phyloP scores from a whole-genome alignment of 1,284 basidiomycete genomes.

The Chalciporus piperatoides region DNA sequence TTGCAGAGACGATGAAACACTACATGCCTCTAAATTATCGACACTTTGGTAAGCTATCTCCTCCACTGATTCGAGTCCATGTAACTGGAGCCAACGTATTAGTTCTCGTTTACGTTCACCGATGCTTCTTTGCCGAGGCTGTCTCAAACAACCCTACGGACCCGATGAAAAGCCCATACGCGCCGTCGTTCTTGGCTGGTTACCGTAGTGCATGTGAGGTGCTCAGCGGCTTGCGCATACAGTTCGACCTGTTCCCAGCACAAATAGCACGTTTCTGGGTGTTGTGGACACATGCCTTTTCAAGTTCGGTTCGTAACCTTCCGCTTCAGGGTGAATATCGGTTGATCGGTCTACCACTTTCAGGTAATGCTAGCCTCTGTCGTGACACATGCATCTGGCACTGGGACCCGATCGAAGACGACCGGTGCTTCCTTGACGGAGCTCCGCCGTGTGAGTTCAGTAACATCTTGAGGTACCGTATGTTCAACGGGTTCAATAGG shows the following conservation, averaged over 20 bases:
- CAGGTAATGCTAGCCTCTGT: constrained; percentile 70
- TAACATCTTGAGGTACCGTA: background rate
- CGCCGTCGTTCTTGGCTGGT: constrained; percentile 62
- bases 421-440: constrained; percentile 63
- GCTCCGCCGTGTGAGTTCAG: constrained; percentile 38
- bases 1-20: constrained; percentile 55
- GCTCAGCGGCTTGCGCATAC: constrained; percentile 44
- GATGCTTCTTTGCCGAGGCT: constrained; percentile 65
- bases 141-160: constrained; percentile 53
- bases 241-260: constrained; percentile 54
- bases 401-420: constrained; percentile 55
- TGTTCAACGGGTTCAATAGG: constrained; percentile 24
- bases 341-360: constrained; percentile 1
- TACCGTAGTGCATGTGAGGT: constrained; percentile 60
- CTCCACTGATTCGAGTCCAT: constrained; percentile 5
- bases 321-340: background rate
- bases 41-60: constrained; percentile 49
- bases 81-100: background rate
- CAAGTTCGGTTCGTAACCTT: constrained; percentile 46
- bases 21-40: constrained; percentile 68
- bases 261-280: constrained; percentile 64
- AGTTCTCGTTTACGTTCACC: constrained; percentile 66
- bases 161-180: constrained; percentile 60
- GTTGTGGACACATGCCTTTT: constrained; percentile 67
- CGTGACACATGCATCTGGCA: constrained; percentile 49